Base-by-base conservation (phyloP, 2,329 filamentous ascomycete genomes). In the Pyrenophora seminiperda region DNA sequence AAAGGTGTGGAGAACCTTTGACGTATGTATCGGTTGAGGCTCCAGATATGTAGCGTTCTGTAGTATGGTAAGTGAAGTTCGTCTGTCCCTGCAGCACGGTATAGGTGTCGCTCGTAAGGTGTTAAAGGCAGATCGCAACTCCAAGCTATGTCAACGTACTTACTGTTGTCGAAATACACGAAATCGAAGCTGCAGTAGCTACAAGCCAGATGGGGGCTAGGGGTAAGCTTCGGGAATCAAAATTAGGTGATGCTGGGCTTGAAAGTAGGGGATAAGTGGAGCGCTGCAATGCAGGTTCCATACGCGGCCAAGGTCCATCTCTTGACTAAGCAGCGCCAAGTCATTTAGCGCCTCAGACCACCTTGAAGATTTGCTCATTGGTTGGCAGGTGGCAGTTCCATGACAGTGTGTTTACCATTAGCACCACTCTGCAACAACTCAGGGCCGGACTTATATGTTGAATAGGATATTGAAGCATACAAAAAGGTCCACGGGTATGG, bases 281-380 rank as follows among this genome's bases (percentile, higher is more conserved):
- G 50, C 46, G 47, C 37, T 40, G 39, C 32, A 31, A 33, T 41
- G 39, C 45, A 31, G 33, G 43, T 47, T 43, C 47, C 47, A 46
- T 51, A 36, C 41, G 43, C 32, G 18, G 51, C 33, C 51, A 50
- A 54, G 47, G 40, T 32, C 30, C 14, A 29, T 39, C 18, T 14
- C 18, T 37, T 53, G 50, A 53, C 46, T 53, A 53, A 53, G 32
- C 50, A n/a, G 30, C 18, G 46, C 50, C 45, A 53, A 53, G 46
- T 14, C 19, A 41, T 46, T 46, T 53, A 53, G 41, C 41, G 50
- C 15, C 10, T 24, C 29, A 44, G 13, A 14, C n/a, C 7, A 19
- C 15, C 3, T 18, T 15, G 14, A 17, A 30, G 27, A n/a, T 33
- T 18, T 13, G 17, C 39, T 41, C 14, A 11, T 19, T 11, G 4